These are phyloP conservation scores for Tetraselmis chui DNA, from an alignment of 139 green algal species.

Conservation along the genomic window DNA sequence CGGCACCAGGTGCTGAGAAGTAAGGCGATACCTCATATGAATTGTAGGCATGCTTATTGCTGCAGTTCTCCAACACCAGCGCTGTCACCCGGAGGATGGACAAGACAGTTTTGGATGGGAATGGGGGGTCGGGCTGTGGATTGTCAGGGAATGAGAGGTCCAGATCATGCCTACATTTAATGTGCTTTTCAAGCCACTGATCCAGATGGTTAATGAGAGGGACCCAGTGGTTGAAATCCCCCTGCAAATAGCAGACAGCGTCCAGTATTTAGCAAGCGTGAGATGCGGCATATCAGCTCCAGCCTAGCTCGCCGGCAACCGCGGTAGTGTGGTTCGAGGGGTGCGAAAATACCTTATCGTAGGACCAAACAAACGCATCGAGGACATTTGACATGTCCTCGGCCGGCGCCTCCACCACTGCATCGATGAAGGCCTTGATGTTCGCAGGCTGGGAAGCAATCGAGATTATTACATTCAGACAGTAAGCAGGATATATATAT, in stretches of 20 bases:
- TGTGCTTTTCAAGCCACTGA: constrained; percentile 57
- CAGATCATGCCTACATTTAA: constrained; percentile 54
- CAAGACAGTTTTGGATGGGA: constrained; percentile 50
- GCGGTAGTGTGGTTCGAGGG: not conserved
- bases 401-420: constrained; percentile 26
- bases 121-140: constrained; percentile 21
- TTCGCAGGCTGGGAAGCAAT: constrained; percentile 46
- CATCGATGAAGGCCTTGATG: constrained; percentile 46
- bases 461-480: too few relatives aligned
- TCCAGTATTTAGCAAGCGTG: not conserved
- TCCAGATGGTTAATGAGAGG: constrained; percentile 83
- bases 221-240: constrained; percentile 86
- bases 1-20: too few relatives aligned
- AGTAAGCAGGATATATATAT: too few relatives aligned
- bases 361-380: constrained; percentile 63
- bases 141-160: constrained; percentile 28
- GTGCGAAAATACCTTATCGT: constrained; percentile 55
- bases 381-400: constrained; percentile 38
- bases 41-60: constrained; percentile 84
- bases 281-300: not conserved
- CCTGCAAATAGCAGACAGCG: constrained; percentile 43
- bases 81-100: constrained; percentile 62
- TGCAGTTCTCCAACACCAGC: constrained; percentile 81
- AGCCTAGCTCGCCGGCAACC: not conserved
- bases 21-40: constrained; percentile 88